Evolutionary conservation across 2,329 filamentous ascomycete genomes (phyloP).

Genomic region (Penicillium olsonii): DNA sequence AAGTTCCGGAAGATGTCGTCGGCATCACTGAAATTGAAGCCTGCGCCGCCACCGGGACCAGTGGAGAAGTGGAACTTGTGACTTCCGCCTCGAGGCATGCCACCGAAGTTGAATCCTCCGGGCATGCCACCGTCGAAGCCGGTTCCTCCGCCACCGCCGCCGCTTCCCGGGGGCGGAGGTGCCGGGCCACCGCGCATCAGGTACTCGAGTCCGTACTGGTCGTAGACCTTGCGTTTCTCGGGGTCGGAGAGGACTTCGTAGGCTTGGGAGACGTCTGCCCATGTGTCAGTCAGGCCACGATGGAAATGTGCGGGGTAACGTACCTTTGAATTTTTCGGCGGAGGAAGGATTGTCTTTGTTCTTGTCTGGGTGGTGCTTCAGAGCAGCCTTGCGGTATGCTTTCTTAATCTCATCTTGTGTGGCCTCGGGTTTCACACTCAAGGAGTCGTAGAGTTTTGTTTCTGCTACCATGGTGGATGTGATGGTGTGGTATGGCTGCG

Average conservation of each 20-base stretch:
- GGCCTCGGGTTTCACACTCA: slow-evolving; percentile 76
- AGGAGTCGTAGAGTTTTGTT: slow-evolving; percentile 89
- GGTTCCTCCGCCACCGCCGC: slow-evolving; percentile 52
- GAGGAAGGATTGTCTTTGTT: slow-evolving; percentile 88
- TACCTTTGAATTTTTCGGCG: slow-evolving; percentile 88
- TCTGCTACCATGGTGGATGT: slow-evolving; percentile 75
- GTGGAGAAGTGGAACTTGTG: slow-evolving; percentile 51
- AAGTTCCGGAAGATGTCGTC: slow-evolving; percentile 86
- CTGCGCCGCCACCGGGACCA: slow-evolving; percentile 51
- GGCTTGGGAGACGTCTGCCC: slow-evolving; percentile 81
- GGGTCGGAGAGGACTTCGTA: slow-evolving; percentile 98
- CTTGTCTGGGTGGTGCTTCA: slow-evolving; percentile 97
- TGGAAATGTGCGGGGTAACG: slow-evolving; percentile 17
- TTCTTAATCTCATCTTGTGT: slow-evolving; percentile 97
- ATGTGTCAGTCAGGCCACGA: background rate
- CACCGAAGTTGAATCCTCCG: slow-evolving; percentile 53
- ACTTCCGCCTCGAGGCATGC: slow-evolving; percentile 56
- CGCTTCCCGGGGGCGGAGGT: slow-evolving; percentile 63
- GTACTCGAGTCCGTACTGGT: slow-evolving; percentile 92
- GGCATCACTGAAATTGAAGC: slow-evolving; percentile 80
- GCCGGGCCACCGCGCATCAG: slow-evolving; percentile 74
- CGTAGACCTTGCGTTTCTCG: slow-evolving; percentile 94
- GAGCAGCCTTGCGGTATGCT: slow-evolving; percentile 75
- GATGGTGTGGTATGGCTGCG: background rate
- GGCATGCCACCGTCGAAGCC: slow-evolving; percentile 62